Conservation (phyloP, 139 green algal species). For the Picochlorum sp. region DNA sequence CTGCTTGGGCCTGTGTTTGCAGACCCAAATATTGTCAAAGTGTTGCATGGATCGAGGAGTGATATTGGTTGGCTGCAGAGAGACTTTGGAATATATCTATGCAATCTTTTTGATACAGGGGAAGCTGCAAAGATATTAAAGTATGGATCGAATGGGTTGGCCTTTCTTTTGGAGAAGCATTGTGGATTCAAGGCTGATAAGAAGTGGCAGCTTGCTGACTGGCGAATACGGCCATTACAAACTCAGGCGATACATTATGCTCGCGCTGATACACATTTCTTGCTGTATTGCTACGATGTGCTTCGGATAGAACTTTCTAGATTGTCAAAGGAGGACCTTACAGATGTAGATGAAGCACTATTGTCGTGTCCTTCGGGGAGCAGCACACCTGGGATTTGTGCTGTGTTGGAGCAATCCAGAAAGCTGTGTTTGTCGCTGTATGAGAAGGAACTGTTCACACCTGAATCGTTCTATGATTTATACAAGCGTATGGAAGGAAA, state of each 20-base stretch:
- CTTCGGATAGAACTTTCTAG: slow-evolving; percentile 34
- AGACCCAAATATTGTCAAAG: slow-evolving; percentile 65
- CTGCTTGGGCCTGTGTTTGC: slow-evolving; percentile 57
- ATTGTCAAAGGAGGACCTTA: slow-evolving; percentile 16
- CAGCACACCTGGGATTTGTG: slow-evolving; percentile 27
- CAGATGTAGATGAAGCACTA: not conserved
- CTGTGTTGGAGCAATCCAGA: slow-evolving; percentile 66
- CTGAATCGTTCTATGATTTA: slow-evolving; percentile 25
- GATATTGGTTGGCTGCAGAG: slow-evolving; percentile 85
- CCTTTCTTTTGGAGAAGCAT: slow-evolving; percentile 66
- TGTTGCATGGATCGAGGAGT: slow-evolving; percentile 79
- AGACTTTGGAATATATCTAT: slow-evolving; percentile 88
- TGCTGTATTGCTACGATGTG: slow-evolving; percentile 82
- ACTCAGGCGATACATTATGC: slow-evolving; percentile 79
- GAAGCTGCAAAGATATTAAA: slow-evolving; percentile 48
- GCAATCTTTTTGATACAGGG: slow-evolving; percentile 94
- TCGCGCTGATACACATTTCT: slow-evolving; percentile 83
- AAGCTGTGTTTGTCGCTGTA: slow-evolving; percentile 70
- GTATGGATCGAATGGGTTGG: slow-evolving; percentile 44
- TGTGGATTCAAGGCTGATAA: slow-evolving; percentile 60
- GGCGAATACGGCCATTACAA: slow-evolving; percentile 73
- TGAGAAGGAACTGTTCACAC: slow-evolving; percentile 45
- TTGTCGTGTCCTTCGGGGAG: not conserved
- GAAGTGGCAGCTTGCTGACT: slow-evolving; percentile 89
- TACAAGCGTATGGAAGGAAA: slow-evolving; percentile 6